phyloP scores from a whole-genome alignment of 163 green algal species.

The Smithsoniella earleae region DNA sequence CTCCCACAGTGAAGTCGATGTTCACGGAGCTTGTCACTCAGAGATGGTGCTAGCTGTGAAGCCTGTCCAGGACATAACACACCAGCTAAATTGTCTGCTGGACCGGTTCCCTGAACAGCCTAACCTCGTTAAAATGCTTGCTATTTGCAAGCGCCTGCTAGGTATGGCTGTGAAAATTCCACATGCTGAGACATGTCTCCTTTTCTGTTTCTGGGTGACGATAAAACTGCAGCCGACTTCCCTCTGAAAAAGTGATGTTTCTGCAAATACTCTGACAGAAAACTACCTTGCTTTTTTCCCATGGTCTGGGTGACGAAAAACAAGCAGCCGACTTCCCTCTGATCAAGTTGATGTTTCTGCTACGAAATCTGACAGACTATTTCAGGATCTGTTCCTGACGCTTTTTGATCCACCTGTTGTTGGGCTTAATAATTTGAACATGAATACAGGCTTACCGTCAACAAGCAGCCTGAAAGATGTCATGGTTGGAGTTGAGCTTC shows the following conservation, averaged over 20 bases:
- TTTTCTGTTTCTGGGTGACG: conserved; percentile 10
- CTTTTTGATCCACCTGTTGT: conserved; percentile 5
- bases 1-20: conserved; percentile 36
- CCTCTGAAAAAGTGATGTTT: conserved; percentile 19
- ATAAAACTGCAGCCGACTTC: conserved; percentile 24
- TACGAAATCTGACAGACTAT: too few relatives aligned
- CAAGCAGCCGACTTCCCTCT: conserved; percentile 29
- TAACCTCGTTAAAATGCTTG: conserved; percentile 67
- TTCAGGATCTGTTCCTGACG: not conserved
- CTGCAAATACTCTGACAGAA: too few relatives aligned
- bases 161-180: too few relatives aligned
- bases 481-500: conserved; percentile 87
- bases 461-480: conserved; percentile 61
- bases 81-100: conserved; percentile 62
- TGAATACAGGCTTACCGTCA: conserved; percentile 39
- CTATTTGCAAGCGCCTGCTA: conserved; percentile 68
- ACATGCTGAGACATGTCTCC: too few relatives aligned
- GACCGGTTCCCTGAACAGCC: conserved; percentile 87
- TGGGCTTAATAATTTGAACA: not conserved
- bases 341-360: conserved; percentile 9
- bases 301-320: conserved; percentile 17
- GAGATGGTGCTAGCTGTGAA: conserved; percentile 67
- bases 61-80: conserved; percentile 47
- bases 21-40: conserved; percentile 45
- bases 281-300: too few relatives aligned